phyloP scores from a whole-genome alignment of 352 stramenopile genomes.

The Globisporangium radiosum region DNA sequence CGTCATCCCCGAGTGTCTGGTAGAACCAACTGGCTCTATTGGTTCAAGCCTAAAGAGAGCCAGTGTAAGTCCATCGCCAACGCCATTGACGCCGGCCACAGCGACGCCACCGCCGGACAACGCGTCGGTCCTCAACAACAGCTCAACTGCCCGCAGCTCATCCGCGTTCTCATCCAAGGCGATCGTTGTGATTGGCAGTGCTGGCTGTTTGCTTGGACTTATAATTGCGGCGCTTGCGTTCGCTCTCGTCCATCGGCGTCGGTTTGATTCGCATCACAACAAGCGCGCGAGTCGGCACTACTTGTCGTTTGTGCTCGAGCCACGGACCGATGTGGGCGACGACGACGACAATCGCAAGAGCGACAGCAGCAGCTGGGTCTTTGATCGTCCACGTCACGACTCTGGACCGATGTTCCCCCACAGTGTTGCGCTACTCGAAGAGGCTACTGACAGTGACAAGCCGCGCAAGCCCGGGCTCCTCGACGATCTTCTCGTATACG shows the following conservation, averaged over 20 bases:
- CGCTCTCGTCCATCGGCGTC: slow-evolving; percentile 24
- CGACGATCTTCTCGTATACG: slow-evolving; percentile 68
- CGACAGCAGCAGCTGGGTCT: slow-evolving; percentile 39
- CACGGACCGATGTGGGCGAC: slow-evolving; percentile 17
- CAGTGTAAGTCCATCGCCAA: neutral
- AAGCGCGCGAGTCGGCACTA: slow-evolving; percentile 18
- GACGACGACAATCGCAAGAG: slow-evolving; percentile 33
- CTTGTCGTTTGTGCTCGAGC: slow-evolving; percentile 19
- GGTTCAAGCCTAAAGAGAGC: too few species aligned
- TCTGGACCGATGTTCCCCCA: slow-evolving; percentile 16
- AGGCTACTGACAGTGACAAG: slow-evolving; percentile 23
- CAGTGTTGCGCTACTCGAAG: slow-evolving; percentile 54
- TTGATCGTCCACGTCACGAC: slow-evolving; percentile 24
- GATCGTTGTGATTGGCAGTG: slow-evolving; percentile 43
- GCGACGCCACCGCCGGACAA: neutral
- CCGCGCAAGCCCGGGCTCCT: slow-evolving; percentile 38
- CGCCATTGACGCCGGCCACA: neutral
- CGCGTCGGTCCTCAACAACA: neutral
- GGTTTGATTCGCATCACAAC: slow-evolving; percentile 10
- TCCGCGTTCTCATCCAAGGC: slow-evolving; percentile 35
- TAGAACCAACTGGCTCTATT: too few species aligned
- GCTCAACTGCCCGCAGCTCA: too few species aligned
- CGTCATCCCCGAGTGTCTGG: slow-evolving; percentile 6
- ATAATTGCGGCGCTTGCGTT: slow-evolving; percentile 33
- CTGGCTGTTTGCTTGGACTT: slow-evolving; percentile 37